Base-by-base conservation (phyloP, 75 land plant genomes). In the Pinus taeda region DNA sequence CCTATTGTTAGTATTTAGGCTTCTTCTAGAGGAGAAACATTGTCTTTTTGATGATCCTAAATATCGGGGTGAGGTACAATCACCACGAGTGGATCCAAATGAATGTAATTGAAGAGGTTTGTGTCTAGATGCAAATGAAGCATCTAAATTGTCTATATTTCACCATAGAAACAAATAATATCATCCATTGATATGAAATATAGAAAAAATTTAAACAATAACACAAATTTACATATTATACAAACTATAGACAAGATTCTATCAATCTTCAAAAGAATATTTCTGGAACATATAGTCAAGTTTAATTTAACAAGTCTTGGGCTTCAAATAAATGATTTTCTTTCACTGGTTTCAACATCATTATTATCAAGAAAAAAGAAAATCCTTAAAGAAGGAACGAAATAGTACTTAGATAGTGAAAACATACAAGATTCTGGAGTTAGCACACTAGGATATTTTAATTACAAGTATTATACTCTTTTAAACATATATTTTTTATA, bases 1-100 rank as follows among this genome's bases (percentile, higher is more conserved):
- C 53, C 82, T 59, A 55, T 45, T 73, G 53, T 59, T 80, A 45
- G 60, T 75, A n/a, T 74, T 74, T 3, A 45, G 57, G 30, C 81
- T 78, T 29, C 81, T 66, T 5, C 86, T 77, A 42, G 42, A 74
- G 57, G 84, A 67, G 13, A 76, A 74, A 45, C 62, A 57, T n/a
- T 65, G 21, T 49, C 80, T 72, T 20, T 82, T 77, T 21, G 73
- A 62, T 15, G 76, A 77, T 14, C 73, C 36, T n/a, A 75, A 77
- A 67, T 74, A 79, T 29, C 87, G 80, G 56, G 80, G 81, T 59
- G 84, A 60, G 33, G 74, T 79, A 57, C 57, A 75, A 37, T 75
- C 73, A 39, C 57, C 70, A 53, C 74, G 70, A 81, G 15, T 82
- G 74, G 75, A 17, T 22, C 73, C 81, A 21, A 60, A 60, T 15